Evolutionary conservation across 106 monocot species (phyloP).

Genomic region (Dioscorea zingiberensis): DNA sequence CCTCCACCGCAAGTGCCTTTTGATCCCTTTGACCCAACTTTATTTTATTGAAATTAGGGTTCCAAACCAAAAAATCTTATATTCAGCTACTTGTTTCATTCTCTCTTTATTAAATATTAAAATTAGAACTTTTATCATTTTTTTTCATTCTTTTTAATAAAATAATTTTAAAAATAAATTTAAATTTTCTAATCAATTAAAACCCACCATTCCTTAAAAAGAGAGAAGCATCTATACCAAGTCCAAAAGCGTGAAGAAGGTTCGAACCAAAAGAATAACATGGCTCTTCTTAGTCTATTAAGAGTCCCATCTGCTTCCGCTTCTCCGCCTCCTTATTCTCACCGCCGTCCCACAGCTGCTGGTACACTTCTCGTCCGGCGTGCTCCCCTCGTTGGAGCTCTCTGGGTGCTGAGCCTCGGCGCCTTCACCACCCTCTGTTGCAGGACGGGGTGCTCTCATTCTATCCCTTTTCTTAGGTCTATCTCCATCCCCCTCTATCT

Average conservation of each 20-base stretch:
- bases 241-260: background rate
- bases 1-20: too few species aligned
- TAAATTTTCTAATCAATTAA: too few species aligned
- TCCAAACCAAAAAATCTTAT: too few species aligned
- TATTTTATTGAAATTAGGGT: too few species aligned
- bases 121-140: too few species aligned
- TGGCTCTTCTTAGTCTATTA: slow-evolving; percentile 14
- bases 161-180: too few species aligned
- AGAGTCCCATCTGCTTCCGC: slow-evolving; percentile 9
- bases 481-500: background rate
- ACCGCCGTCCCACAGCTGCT: background rate
- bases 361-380: slow-evolving; percentile 23
- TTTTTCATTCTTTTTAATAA: too few species aligned
- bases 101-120: too few species aligned
- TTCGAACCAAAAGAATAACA: background rate
- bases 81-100: too few species aligned
- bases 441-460: slow-evolving; percentile 45
- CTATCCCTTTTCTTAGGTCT: slow-evolving; percentile 35
- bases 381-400: slow-evolving; percentile 32
- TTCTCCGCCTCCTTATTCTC: background rate
- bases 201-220: too few species aligned
- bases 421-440: slow-evolving; percentile 45
- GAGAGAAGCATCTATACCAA: too few species aligned
- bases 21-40: too few species aligned
- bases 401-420: slow-evolving; percentile 65